A percentile compares a stretch with the other conserved stretches of the same genome.
Evolutionary conservation across 1,284 basidiomycete genomes (phyloP).

Genomic region (Ceratobasidium sp.): DNA sequence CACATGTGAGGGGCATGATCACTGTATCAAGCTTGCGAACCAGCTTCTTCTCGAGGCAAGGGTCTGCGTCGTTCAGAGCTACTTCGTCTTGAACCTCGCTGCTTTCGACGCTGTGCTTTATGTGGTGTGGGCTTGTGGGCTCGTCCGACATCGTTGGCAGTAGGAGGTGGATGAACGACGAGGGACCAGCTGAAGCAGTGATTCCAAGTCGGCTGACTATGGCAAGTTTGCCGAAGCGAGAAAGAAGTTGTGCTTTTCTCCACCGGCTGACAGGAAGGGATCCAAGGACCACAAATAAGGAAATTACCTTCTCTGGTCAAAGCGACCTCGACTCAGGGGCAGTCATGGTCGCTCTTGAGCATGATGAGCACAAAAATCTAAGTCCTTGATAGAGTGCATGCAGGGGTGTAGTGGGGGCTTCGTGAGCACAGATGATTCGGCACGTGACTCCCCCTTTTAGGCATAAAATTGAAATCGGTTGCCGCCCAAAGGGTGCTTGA

Average conservation of each 20-base stretch:
- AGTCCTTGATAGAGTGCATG: too few species aligned
- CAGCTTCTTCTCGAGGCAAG: slow-evolving; percentile 58
- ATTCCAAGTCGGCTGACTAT: not conserved
- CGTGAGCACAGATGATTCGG: too few species aligned
- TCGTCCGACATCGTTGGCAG: not conserved
- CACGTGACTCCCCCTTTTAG: too few species aligned
- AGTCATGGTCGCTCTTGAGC: too few species aligned
- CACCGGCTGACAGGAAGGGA: not conserved
- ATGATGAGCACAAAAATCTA: too few species aligned
- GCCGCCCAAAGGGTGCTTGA: too few species aligned
- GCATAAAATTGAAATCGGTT: too few species aligned
- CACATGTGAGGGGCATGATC: slow-evolving; percentile 71
- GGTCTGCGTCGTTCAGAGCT: not conserved
- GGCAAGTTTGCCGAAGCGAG: not conserved
- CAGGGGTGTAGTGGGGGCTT: too few species aligned
- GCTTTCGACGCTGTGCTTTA: slow-evolving; percentile 6
- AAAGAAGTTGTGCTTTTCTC: not conserved
- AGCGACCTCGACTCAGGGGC: too few species aligned
- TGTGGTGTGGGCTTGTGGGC: not conserved
- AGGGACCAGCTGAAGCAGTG: not conserved
- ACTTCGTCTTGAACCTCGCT: slow-evolving; percentile 3
- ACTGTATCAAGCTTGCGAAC: slow-evolving; percentile 69
- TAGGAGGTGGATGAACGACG: not conserved
- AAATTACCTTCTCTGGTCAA: not conserved
- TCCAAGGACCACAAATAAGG: not conserved